A percentile compares a stretch with the other conserved stretches of the same genome.
These are phyloP conservation scores for Hyaloscypha finlandica DNA, from an alignment of 495 filamentous ascomycete genomes.

Conservation along the genomic window DNA sequence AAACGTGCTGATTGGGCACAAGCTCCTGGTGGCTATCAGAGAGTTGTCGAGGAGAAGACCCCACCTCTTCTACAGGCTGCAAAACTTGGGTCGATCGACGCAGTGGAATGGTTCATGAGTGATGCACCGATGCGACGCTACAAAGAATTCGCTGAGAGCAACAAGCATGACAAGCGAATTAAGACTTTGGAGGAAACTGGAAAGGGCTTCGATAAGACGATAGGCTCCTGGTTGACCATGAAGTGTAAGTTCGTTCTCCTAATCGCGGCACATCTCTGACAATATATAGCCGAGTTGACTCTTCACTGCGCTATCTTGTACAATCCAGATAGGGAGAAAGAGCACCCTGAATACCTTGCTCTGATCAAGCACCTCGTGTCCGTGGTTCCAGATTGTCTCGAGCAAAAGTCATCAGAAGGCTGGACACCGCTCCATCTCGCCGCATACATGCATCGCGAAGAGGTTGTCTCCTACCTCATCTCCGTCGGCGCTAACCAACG, in stretches of 20 bases:
- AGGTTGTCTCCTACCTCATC: conserved; percentile 61
- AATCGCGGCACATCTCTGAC: conserved; percentile 15
- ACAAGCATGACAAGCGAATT: conserved; percentile 56
- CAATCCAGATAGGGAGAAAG: conserved; percentile 35
- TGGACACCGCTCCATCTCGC: conserved; percentile 65
- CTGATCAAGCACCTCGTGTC: conserved; percentile 64
- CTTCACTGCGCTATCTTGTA: conserved; percentile 65
- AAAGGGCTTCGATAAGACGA: conserved; percentile 59
- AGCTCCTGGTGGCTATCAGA: conserved; percentile 8
- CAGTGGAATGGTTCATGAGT: conserved; percentile 69
- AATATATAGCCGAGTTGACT: conserved; percentile 54
- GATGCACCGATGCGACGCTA: conserved; percentile 64
- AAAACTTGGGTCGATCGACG: conserved; percentile 53
- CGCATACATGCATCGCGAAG: conserved; percentile 48
- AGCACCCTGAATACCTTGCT: conserved; percentile 38
- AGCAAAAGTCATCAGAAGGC: conserved; percentile 54
- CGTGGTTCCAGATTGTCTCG: conserved; percentile 56
- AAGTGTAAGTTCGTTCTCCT: conserved; percentile 41
- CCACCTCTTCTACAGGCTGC: conserved; percentile 65
- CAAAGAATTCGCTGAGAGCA: conserved; percentile 58
- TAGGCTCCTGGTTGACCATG: conserved; percentile 60
- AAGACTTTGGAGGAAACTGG: conserved; percentile 50
- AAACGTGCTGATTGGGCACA: conserved; percentile 57
- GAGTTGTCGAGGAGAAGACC: conserved; percentile 19
- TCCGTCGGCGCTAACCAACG: conserved; percentile 63